A percentile compares a stretch with the other conserved stretches of the same genome.
Conservation (phyloP, 2,329 filamentous ascomycete species). For the Metarhizium humberi region DNA sequence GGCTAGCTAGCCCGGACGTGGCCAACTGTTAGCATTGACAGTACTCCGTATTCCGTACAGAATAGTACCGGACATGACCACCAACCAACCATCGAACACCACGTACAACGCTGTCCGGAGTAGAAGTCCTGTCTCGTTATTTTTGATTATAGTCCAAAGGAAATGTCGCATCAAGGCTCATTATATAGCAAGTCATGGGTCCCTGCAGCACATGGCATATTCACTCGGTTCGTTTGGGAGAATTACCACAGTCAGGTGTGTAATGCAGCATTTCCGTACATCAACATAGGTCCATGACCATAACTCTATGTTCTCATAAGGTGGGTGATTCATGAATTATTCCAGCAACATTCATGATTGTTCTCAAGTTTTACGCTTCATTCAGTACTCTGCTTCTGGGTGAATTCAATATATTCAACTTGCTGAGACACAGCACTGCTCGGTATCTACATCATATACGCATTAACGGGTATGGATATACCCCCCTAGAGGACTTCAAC, state of each 20-base stretch:
- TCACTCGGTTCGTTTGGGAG: neutral
- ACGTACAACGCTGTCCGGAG: too few relatives aligned
- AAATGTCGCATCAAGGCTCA: neutral
- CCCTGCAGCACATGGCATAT: neutral
- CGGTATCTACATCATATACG: neutral
- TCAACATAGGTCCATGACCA: too few relatives aligned
- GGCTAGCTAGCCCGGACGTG: neutral
- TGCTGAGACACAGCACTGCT: conserved; percentile 1
- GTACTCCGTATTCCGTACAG: too few relatives aligned
- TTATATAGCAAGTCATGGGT: neutral
- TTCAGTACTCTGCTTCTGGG: neutral
- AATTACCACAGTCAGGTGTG: neutral
- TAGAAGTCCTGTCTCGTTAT: too few relatives aligned
- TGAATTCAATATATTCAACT: neutral
- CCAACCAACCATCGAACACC: too few relatives aligned
- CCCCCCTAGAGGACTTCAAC: neutral
- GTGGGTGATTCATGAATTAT: neutral
- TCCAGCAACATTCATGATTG: neutral
- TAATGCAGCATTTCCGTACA: too few relatives aligned
- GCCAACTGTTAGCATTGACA: too few relatives aligned
- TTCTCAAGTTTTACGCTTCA: neutral
- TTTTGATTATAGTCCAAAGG: neutral
- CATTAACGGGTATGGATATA: neutral
- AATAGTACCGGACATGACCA: too few relatives aligned
- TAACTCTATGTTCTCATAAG: neutral